Evolutionary conservation across 2,329 filamentous ascomycete genomes (phyloP).

Genomic region (Ophiostoma novo-ulmi): DNA sequence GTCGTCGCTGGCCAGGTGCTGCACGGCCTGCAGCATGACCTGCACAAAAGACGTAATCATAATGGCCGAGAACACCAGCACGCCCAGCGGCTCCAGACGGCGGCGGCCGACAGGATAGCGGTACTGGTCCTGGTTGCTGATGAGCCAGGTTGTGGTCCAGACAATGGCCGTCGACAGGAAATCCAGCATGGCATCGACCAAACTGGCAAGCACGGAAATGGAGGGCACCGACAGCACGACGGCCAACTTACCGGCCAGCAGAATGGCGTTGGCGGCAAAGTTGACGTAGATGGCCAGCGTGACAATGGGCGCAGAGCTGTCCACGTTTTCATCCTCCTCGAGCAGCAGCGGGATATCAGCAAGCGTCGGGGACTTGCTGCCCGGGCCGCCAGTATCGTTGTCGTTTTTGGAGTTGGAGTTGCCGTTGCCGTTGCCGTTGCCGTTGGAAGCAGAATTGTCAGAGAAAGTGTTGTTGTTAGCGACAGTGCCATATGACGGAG

Average conservation of each 20-base stretch:
- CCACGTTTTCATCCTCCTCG: slow-evolving; percentile 61
- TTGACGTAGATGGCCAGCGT: slow-evolving; percentile 86
- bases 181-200: slow-evolving; percentile 75
- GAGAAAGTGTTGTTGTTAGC: not conserved
- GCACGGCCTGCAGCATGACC: slow-evolving; percentile 65
- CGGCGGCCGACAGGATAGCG: slow-evolving; percentile 73
- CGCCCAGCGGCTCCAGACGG: slow-evolving; percentile 70
- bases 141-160: slow-evolving; percentile 70
- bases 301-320: slow-evolving; percentile 70
- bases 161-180: slow-evolving; percentile 78
- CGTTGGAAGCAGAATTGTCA: not conserved
- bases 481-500: not conserved
- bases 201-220: slow-evolving; percentile 71
- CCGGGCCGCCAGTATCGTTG: slow-evolving; percentile 12
- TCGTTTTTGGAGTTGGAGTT: not conserved
- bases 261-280: slow-evolving; percentile 67
- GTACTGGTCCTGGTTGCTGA: slow-evolving; percentile 67
- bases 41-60: slow-evolving; percentile 84
- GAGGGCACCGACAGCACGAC: slow-evolving; percentile 75
- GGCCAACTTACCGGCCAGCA: slow-evolving; percentile 70
- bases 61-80: slow-evolving; percentile 76
- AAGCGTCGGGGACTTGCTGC: slow-evolving; percentile 34
- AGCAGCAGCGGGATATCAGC: slow-evolving; percentile 61
- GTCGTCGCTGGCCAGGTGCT: slow-evolving; percentile 56
- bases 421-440: slow-evolving; percentile 10